A percentile compares a stretch with the other conserved stretches of the same genome.
These are phyloP conservation scores for Pythium chondricola DNA, from an alignment of 352 stramenopile species.

Conservation along the genomic window DNA sequence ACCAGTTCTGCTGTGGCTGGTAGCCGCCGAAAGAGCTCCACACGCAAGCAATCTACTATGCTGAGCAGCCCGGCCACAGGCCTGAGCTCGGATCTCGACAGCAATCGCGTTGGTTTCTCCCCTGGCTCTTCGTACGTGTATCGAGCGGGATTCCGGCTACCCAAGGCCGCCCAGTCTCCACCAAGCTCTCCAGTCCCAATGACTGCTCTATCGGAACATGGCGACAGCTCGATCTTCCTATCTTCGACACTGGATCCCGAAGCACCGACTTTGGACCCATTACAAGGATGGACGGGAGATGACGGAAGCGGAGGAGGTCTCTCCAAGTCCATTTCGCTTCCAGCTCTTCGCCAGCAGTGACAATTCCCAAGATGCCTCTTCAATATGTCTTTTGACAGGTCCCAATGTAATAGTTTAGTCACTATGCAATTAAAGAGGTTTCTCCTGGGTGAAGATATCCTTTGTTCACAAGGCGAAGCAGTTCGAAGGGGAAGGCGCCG, in stretches of 20 bases:
- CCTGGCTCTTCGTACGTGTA: slow-evolving; percentile 21
- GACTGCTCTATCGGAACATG: slow-evolving; percentile 3
- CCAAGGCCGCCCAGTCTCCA: slow-evolving; percentile 19
- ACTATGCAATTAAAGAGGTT: neutral
- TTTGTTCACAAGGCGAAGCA: neutral
- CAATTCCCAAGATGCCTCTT: neutral
- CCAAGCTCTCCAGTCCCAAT: slow-evolving; percentile 15
- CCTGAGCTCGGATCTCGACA: slow-evolving; percentile 14
- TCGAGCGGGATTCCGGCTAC: slow-evolving; percentile 21
- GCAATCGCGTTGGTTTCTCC: slow-evolving; percentile 19
- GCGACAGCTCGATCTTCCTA: slow-evolving; percentile 13
- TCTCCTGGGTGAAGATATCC: slow-evolving; percentile 13
- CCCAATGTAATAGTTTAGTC: neutral
- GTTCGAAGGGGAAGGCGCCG: slow-evolving; percentile 7
- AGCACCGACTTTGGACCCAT: neutral
- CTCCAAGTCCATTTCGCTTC: slow-evolving; percentile 23
- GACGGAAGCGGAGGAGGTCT: slow-evolving; percentile 5
- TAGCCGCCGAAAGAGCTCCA: slow-evolving; percentile 16
- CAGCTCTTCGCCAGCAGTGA: slow-evolving; percentile 11
- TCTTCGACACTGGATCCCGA: slow-evolving; percentile 8
- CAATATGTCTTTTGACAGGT: slow-evolving; percentile 4
- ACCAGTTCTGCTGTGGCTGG: slow-evolving; percentile 10
- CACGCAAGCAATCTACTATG: slow-evolving; percentile 6
- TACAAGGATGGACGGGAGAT: slow-evolving; percentile 16
- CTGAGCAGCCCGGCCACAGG: slow-evolving; percentile 3